Conservation (phyloP, 192 early-diverging fungal genomes). For the Cetraspora pellucida region DNA sequence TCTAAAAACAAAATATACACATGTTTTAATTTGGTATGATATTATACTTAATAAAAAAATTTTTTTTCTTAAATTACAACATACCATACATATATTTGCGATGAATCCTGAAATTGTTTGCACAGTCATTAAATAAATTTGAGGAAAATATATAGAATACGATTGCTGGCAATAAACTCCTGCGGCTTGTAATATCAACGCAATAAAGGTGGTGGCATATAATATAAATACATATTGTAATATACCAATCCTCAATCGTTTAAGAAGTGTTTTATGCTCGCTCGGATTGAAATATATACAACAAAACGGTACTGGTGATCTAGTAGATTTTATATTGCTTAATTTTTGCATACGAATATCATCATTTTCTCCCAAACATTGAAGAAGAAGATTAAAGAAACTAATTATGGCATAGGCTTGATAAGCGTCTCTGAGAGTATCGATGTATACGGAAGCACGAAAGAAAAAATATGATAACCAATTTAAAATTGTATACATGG, state of each 20-base stretch:
- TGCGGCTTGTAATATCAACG: slow-evolving; percentile 62
- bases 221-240: slow-evolving; percentile 73
- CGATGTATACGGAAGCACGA: slow-evolving; percentile 66
- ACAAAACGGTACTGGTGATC: background rate
- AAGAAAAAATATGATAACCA: slow-evolving; percentile 73
- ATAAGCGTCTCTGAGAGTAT: slow-evolving; percentile 72
- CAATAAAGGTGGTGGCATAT: slow-evolving; percentile 58
- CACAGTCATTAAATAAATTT: slow-evolving; percentile 52
- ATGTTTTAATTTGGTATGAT: slow-evolving; percentile 29
- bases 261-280: slow-evolving; percentile 10
- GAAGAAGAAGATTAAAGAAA: slow-evolving; percentile 73
- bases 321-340: background rate
- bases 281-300: background rate
- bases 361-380: slow-evolving; percentile 59
- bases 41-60: slow-evolving; percentile 40
- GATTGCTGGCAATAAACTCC: slow-evolving; percentile 59
- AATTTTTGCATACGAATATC: slow-evolving; percentile 34
- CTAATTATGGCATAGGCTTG: slow-evolving; percentile 74
- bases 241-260: slow-evolving; percentile 62
- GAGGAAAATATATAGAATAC: background rate
- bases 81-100: slow-evolving; percentile 71
- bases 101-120: slow-evolving; percentile 65
- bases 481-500: slow-evolving; percentile 71
- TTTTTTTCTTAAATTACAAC: slow-evolving; percentile 54
- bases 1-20: background rate